Conservation (phyloP, 2,329 filamentous ascomycete genomes). For the Curvularia sp. region DNA sequence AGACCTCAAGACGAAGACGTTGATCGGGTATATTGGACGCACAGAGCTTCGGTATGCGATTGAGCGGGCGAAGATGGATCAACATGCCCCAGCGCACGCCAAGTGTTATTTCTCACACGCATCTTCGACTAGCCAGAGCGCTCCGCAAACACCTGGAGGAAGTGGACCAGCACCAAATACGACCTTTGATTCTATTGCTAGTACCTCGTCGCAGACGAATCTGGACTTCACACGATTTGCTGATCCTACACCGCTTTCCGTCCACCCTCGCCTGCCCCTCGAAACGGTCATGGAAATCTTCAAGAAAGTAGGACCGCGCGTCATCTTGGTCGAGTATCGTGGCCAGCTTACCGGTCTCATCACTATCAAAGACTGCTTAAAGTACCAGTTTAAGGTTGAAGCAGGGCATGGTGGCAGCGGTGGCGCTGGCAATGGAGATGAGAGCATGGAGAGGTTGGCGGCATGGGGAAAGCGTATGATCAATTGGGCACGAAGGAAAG, state of each 20-base stretch:
- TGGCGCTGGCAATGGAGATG: constrained; percentile 27
- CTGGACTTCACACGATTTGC: constrained; percentile 88
- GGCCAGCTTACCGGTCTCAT: constrained; percentile 84
- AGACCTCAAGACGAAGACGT: constrained; percentile 70
- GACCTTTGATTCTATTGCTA: constrained; percentile 67
- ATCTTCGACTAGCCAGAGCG: constrained; percentile 13
- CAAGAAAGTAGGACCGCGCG: constrained; percentile 93
- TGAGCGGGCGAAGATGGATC: constrained; percentile 74
- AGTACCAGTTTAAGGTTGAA: constrained; percentile 97
- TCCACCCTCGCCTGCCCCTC: constrained; percentile 87
- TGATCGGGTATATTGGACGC: constrained; percentile 90
- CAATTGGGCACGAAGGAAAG: constrained; percentile 32
- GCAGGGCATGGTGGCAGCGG: constrained; percentile 52
- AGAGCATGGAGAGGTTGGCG: constrained; percentile 42
- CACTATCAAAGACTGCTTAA: constrained; percentile 95
- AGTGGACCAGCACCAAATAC: constrained; percentile 40
- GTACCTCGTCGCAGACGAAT: constrained; percentile 61
- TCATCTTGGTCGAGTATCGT: constrained; percentile 90
- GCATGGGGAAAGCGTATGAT: constrained; percentile 26
- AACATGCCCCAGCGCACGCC: constrained; percentile 66
- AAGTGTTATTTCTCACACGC: constrained; percentile 74
- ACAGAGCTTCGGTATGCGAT: constrained; percentile 93
- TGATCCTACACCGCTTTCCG: constrained; percentile 86
- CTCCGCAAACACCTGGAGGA: constrained; percentile 34
- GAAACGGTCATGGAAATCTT: constrained; percentile 99